Evolutionary conservation across 2,329 filamentous ascomycete genomes (phyloP).

Genomic region (Achaetomium macrosporum): DNA sequence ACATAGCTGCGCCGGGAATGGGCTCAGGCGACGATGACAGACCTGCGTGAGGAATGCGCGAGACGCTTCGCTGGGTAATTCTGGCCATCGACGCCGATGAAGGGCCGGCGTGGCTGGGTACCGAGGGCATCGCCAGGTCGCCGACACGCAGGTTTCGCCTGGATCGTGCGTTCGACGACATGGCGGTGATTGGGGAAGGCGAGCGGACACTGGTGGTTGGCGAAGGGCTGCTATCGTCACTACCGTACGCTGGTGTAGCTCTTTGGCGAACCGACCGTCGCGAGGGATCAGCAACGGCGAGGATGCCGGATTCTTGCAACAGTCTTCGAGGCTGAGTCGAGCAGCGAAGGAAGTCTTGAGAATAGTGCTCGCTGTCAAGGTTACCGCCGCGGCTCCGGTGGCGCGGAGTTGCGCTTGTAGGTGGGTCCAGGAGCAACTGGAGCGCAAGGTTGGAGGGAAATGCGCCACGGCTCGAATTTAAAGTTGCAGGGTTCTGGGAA

Average conservation of each 20-base stretch:
- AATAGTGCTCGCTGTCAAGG: conserved; percentile 13
- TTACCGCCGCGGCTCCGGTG: conserved; percentile 17
- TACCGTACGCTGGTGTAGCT: background rate
- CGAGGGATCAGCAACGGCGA: background rate
- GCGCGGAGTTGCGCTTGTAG: background rate
- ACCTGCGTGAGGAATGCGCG: background rate
- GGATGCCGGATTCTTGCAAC: background rate
- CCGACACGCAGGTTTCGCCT: background rate
- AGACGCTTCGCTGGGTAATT: background rate
- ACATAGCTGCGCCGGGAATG: no score
- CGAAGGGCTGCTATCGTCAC: background rate
- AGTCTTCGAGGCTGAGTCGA: conserved; percentile 11
- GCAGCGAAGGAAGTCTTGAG: conserved; percentile 15
- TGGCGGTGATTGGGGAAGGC: background rate
- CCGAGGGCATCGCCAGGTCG: conserved; percentile 8
- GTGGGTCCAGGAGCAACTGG: background rate
- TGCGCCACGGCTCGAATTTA: background rate
- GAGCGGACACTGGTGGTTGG: background rate
- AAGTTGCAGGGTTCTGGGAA: background rate
- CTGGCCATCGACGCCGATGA: background rate
- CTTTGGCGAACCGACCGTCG: background rate
- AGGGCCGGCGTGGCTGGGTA: background rate
- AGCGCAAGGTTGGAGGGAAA: background rate
- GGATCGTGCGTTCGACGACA: conserved; percentile 3
- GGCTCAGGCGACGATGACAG: no score